These are phyloP conservation scores for Crotalaria pallida DNA, from an alignment of 306 rosid species.

Conservation along the genomic window DNA sequence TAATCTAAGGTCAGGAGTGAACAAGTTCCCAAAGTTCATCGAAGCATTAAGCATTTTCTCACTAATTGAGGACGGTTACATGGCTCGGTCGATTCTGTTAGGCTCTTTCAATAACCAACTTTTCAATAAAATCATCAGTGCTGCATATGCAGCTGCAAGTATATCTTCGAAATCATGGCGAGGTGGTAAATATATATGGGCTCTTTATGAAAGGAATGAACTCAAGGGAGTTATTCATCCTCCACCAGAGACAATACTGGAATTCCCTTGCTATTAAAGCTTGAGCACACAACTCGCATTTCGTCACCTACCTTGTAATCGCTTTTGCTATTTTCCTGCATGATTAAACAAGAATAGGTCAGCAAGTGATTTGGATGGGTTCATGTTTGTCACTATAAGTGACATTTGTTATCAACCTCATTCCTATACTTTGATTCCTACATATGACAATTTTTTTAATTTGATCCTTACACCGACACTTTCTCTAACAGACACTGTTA, in stretches of 20 bases:
- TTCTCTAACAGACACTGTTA: too few relatives aligned
- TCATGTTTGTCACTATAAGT: too few relatives aligned
- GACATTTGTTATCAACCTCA: too few relatives aligned
- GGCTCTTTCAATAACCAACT: neutral
- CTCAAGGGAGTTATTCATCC: conserved; percentile 30
- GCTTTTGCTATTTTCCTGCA: conserved; percentile 46
- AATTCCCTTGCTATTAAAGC: conserved; percentile 73
- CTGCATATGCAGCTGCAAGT: neutral
- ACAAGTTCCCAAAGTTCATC: neutral
- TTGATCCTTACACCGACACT: too few relatives aligned
- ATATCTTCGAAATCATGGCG: conserved; percentile 6
- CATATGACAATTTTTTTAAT: too few relatives aligned
- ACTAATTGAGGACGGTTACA: too few relatives aligned
- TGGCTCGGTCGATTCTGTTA: too few relatives aligned
- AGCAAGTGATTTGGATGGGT: neutral
- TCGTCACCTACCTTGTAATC: conserved; percentile 52
- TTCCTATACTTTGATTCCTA: too few relatives aligned
- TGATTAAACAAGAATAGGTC: conserved; percentile 18
- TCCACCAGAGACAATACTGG: conserved; percentile 61
- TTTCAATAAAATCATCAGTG: neutral
- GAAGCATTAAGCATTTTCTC: neutral
- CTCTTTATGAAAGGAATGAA: neutral
- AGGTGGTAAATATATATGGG: neutral
- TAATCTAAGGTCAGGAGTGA: neutral
- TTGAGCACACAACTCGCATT: conserved; percentile 59